Base-by-base conservation (phyloP, 176 grass and related monocot genomes). In the Zizania latifolia region DNA sequence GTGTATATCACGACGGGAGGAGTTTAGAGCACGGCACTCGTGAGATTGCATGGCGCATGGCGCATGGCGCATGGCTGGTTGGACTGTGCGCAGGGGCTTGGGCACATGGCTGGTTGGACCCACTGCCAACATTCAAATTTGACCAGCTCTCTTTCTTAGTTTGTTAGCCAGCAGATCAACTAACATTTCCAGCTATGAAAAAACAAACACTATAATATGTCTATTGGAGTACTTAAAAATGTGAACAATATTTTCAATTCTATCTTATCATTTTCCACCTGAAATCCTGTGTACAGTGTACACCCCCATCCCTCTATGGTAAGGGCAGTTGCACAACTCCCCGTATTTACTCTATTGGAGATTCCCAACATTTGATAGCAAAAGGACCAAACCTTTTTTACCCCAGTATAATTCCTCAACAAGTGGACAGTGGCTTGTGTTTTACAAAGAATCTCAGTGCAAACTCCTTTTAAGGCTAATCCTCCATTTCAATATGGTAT, bases 401-500 rank as follows among this genome's bases (percentile, higher is more conserved):
- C 13, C 37, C 6, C 36, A 8, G 22, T 27, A 9, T 13, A 68
- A 45, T 2, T n/a, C n/a, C 19, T 12, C 8, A 30, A 8, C 40
- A 35, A 41, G 36, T 53, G 30, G 64, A 51, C 48, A 51, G 7
- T 51, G 6, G 19, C 19, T 51, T 53, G 48, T 53, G 48, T 3
- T 53, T 53, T 53, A 53, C 1, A 53, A 10, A 1, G n/a, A 1
- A 78, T 28, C 53, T 28, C 50, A 68, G n/a, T 66, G 11, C 36
- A 37, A 7, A 69, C 55, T 22, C 15, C 22, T n/a, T n/a, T n/a
- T 28, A 78, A 54, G 44, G 38, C 23, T 73, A 43, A 28, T 71
- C 29, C 17, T 62, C 26, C 57, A 71, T 78, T 62, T 85, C 8
- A 14, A 44, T 46, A 10, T 79, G 63, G n/a, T n/a, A n/a, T n/a